These are phyloP conservation scores for Syzygium syzygioides DNA, from an alignment of 441 rosid species.

Conservation along the genomic window DNA sequence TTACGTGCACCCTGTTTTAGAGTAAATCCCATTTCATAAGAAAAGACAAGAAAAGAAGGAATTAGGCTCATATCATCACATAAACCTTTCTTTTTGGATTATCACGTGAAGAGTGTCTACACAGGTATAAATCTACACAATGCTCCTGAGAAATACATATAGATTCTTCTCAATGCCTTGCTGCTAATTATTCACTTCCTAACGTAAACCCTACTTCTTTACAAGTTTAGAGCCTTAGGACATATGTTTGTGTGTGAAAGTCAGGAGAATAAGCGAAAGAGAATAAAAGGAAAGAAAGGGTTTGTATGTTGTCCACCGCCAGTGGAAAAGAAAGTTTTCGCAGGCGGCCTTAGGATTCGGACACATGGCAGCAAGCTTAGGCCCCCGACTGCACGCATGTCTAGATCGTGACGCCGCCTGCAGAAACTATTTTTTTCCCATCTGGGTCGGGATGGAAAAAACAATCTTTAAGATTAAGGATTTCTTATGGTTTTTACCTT, in stretches of 20 bases:
- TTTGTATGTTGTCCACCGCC: not conserved
- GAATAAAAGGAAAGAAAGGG: not conserved
- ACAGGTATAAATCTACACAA: not conserved
- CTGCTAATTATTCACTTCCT: not conserved
- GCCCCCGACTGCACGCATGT: not conserved
- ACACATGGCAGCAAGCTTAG: not conserved
- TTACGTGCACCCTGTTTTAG: constrained; percentile 57
- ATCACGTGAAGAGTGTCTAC: not conserved
- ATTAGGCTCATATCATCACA: not conserved
- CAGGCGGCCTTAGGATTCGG: not conserved
- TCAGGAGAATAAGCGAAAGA: not conserved
- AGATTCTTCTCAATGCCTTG: not conserved
- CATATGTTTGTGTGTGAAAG: not conserved
- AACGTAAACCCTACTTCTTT: not conserved
- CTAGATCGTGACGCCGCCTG: not conserved
- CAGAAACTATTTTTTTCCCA: not conserved
- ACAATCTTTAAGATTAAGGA: not conserved
- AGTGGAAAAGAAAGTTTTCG: not conserved
- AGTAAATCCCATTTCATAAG: constrained; percentile 25
- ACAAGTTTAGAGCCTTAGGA: not conserved
- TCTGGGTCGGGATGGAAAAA: not conserved
- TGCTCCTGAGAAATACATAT: not conserved
- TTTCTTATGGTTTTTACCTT: constrained; percentile 49
- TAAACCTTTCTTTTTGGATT: not conserved
- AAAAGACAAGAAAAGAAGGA: constrained; percentile 7